Evolutionary conservation across 225 moss, liverwort and hornwort genomes (phyloP).

Genomic region (Pseudisothecium myosuroides): DNA sequence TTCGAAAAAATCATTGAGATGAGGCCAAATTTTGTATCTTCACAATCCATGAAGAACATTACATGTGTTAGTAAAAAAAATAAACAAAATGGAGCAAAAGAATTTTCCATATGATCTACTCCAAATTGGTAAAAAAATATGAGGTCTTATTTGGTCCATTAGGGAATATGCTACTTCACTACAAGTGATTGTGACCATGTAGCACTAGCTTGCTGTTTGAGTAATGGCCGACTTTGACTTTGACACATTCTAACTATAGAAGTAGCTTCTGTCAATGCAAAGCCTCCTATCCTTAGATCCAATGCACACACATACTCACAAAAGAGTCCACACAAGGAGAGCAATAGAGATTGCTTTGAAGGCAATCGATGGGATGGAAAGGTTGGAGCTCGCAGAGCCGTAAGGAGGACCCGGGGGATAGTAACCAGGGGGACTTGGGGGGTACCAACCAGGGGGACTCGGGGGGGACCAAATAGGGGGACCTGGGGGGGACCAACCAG

Average conservation of each 20-base stretch:
- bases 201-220: rapidly evolving
- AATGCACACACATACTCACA: not conserved
- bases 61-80: not conserved
- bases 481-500: not conserved
- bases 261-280: not conserved
- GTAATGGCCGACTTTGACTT: not conserved
- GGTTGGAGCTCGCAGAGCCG: not conserved
- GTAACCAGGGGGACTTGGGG: too few species aligned
- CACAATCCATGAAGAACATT: not conserved
- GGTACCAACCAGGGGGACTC: too few species aligned
- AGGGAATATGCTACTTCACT: not conserved
- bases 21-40: not conserved
- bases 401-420: too few species aligned
- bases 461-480: too few species aligned
- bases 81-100: not conserved
- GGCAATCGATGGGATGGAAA: not conserved
- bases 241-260: not conserved
- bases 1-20: not conserved
- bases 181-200: not conserved
- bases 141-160: not conserved
- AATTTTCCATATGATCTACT: too few species aligned
- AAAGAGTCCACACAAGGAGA: not conserved
- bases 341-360: rapidly evolving
- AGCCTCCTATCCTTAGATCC: not conserved
- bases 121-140: not conserved